Evolutionary conservation across 169 alveolate genomes (phyloP).

Genomic region (Cryptosporidium ubiquitum): DNA sequence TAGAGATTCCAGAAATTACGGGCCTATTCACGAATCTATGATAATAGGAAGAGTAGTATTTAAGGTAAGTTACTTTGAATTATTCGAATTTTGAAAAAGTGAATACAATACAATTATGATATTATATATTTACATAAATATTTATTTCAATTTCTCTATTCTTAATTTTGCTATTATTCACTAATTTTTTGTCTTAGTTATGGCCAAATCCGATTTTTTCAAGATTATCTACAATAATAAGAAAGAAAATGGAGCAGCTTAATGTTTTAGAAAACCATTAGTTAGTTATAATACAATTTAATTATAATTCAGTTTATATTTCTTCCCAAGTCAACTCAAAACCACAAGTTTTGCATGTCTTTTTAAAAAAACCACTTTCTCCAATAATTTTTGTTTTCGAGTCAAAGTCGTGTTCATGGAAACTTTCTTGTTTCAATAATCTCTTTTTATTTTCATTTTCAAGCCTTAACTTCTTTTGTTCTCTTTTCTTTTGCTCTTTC

Average conservation of each 20-base stretch:
- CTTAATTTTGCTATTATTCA: neutral
- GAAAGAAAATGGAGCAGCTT: neutral
- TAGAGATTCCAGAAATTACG: conserved; percentile 70
- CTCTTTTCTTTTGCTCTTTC: neutral
- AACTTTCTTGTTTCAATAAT: neutral
- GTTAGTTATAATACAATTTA: neutral
- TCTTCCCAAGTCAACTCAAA: conserved; percentile 60
- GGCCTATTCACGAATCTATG: conserved; percentile 57
- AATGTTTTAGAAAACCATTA: neutral
- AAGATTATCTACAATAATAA: neutral
- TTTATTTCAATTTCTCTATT: too few species aligned
- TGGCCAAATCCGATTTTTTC: conserved; percentile 44
- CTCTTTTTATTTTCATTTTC: conserved; percentile 29
- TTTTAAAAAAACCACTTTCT: neutral
- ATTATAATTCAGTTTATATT: neutral
- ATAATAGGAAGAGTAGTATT: conserved; percentile 33
- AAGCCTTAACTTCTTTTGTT: neutral
- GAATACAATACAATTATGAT: too few species aligned
- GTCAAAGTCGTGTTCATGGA: conserved; percentile 29
- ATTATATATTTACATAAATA: too few species aligned
- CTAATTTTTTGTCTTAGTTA: conserved; percentile 9
- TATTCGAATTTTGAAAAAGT: too few species aligned
- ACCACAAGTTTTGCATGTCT: conserved; percentile 19
- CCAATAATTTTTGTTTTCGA: neutral
- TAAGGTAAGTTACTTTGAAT: conserved; percentile 21